These are phyloP conservation scores for Jackrogersella minutella DNA, from an alignment of 495 filamentous ascomycete species.

Conservation along the genomic window DNA sequence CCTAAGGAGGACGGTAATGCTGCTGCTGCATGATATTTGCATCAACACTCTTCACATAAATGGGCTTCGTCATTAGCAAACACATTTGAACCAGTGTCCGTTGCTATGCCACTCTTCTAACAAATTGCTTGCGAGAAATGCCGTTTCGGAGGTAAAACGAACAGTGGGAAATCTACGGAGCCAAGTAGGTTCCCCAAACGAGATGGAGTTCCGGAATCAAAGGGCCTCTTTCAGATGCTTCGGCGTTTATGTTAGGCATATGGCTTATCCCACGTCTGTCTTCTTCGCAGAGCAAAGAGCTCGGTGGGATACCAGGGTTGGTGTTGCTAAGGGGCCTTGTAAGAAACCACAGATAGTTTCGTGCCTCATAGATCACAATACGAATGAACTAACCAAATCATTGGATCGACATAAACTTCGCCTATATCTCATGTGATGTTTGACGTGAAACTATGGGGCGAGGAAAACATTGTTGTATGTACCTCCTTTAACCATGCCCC, in stretches of 20 bases:
- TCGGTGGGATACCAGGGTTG: background rate
- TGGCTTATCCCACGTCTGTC: slow-evolving; percentile 4
- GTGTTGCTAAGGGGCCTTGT: background rate
- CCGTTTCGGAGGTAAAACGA: background rate
- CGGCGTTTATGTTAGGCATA: slow-evolving; percentile 6
- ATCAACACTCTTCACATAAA: background rate
- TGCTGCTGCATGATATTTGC: slow-evolving; percentile 33
- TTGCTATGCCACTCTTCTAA: background rate
- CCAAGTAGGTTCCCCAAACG: background rate
- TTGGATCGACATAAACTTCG: too few species aligned
- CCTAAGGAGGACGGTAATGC: slow-evolving; percentile 50
- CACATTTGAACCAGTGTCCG: background rate
- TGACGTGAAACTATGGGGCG: too few species aligned
- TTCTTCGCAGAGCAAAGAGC: background rate
- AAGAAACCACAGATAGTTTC: slow-evolving; percentile 4
- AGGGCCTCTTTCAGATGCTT: slow-evolving; percentile 5
- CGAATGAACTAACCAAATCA: slow-evolving; percentile 24
- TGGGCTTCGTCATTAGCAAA: background rate
- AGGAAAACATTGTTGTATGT: too few species aligned
- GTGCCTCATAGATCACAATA: slow-evolving; percentile 8
- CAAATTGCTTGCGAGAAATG: background rate
- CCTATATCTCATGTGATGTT: too few species aligned
- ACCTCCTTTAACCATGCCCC: too few species aligned
- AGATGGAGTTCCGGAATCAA: background rate
- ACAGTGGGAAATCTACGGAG: background rate